Conservation (phyloP, 768 basidiomycete genomes). For the Phaeotremella fagi region DNA sequence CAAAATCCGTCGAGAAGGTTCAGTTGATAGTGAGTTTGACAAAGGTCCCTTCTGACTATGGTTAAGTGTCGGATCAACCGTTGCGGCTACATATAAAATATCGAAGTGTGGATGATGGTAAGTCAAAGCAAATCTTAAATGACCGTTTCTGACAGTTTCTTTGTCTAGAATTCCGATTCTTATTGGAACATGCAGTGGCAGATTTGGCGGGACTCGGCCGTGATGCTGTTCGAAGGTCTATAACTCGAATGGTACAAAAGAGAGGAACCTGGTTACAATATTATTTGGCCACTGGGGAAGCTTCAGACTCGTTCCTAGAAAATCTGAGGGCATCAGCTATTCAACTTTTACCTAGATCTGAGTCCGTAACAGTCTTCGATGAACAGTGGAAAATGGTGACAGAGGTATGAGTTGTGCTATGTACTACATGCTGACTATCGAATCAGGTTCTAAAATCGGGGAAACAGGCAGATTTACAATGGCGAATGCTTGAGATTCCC, state of each 20-base stretch:
- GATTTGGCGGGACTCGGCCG: not conserved
- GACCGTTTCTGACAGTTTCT: not conserved
- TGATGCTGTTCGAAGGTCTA: conserved; percentile 11
- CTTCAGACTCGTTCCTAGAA: conserved; percentile 42
- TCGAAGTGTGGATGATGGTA: conserved; percentile 78
- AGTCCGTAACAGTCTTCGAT: conserved; percentile 49
- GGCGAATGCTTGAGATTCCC: conserved; percentile 75
- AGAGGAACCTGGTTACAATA: not conserved
- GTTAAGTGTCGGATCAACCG: conserved; percentile 24
- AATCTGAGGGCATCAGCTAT: conserved; percentile 33
- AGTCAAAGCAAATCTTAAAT: not conserved
- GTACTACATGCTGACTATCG: not conserved
- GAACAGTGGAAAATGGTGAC: conserved; percentile 46
- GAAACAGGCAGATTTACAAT: conserved; percentile 38
- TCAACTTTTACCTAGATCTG: conserved; percentile 46
- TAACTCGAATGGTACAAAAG: conserved; percentile 40
- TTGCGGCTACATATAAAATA: conserved; percentile 62
- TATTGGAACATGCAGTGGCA: not conserved
- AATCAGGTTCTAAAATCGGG: not conserved
- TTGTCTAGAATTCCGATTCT: conserved; percentile 4
- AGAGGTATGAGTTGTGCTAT: conserved; percentile 39
- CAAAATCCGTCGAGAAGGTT: conserved; percentile 59
- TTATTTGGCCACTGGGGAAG: conserved; percentile 8
- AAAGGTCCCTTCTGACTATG: conserved; percentile 50
- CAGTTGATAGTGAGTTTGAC: conserved; percentile 57